Evolutionary conservation across 1,139 yeast genomes (phyloP), one percentile per base, ranked within the genome.

Genomic region (Arxiozyma heterogenica): DNA sequence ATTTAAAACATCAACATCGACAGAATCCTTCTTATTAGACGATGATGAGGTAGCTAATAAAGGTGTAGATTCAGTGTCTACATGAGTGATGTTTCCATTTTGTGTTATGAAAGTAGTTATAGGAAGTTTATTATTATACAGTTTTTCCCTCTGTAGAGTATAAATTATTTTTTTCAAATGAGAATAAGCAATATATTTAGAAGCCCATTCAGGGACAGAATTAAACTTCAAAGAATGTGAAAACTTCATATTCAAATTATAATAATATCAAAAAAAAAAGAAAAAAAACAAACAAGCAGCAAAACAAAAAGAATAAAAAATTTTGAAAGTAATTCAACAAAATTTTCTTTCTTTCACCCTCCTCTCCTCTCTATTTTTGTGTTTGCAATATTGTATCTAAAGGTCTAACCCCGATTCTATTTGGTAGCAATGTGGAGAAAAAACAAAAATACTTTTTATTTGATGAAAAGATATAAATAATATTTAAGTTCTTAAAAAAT

Each of bases 161-260:
- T 84, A 84, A 41, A 83, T 81, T 49, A 82, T 73, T 69, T 83
- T 84, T 67, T 84, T 84, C 59, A 84, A 70, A 48, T 84, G 81
- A 5, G 87, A 81, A 65, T 84, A 84, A n/a, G 86, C 84, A 55
- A 84, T 79, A 64, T 84, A 84, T 66, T 83, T 82, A 21, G 86
- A 81, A 17, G 86, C 78, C 90, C 90, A 84, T 69, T 84, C 90
- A 1, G 90, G 89, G 2, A 84, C 90, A 41, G 89, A 87, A 64
- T 84, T 84, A 65, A 84, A 83, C 73, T 83, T 88, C 60, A 84
- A 69, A 8, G 88, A 83, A 65, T 84, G 89, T 2, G 89, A 82
- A 66, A 84, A 84, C 75, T 84, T 84, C 90, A 84, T 84, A 18
- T 15, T n/a, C n/a, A 15, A 25, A 44, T 15, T 21, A 12, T 21